A percentile compares a stretch with the other conserved stretches of the same genome.
phyloP scores from a whole-genome alignment of 108 stramenopile species.

The Nitzschia sp. region DNA sequence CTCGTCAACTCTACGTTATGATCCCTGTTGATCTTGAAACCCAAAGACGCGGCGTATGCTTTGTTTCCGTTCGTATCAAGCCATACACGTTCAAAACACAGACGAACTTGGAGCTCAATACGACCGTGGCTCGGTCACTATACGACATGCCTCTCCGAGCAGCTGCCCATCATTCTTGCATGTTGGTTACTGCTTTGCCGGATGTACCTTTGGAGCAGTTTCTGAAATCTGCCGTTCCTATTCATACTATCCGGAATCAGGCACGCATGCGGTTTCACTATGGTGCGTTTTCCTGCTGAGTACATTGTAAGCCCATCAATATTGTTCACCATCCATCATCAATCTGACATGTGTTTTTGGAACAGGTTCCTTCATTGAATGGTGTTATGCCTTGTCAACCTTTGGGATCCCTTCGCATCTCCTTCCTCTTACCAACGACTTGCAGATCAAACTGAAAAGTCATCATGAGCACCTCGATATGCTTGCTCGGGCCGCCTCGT shows the following conservation, averaged over 20 bases:
- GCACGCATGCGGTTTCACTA: not conserved
- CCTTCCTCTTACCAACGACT: not conserved
- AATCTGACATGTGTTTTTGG: not conserved
- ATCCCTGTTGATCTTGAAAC: not conserved
- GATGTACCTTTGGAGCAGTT: not conserved
- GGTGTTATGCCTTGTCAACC: not conserved
- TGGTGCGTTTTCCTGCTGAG: not conserved
- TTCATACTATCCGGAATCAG: not conserved
- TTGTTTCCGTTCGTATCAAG: not conserved
- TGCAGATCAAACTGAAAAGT: not conserved
- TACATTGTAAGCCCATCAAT: not conserved
- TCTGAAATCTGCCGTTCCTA: not conserved
- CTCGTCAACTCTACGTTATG: not conserved
- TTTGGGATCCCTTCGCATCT: not conserved
- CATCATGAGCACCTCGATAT: not conserved
- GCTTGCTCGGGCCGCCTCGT: not conserved
- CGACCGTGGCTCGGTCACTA: not conserved
- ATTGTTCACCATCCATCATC: not conserved
- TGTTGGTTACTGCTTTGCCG: not conserved
- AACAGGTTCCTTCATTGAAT: conserved; percentile 1
- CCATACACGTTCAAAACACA: not conserved
- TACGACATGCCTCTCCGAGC: not conserved
- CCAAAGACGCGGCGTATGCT: not conserved
- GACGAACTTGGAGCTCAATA: not conserved
- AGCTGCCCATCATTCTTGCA: not conserved